Percentiles rank a stretch among this genome's conserved stretches.
Evolutionary conservation across 1,139 yeast species (phyloP).

Genomic region (Blastobotrys indianensis): DNA sequence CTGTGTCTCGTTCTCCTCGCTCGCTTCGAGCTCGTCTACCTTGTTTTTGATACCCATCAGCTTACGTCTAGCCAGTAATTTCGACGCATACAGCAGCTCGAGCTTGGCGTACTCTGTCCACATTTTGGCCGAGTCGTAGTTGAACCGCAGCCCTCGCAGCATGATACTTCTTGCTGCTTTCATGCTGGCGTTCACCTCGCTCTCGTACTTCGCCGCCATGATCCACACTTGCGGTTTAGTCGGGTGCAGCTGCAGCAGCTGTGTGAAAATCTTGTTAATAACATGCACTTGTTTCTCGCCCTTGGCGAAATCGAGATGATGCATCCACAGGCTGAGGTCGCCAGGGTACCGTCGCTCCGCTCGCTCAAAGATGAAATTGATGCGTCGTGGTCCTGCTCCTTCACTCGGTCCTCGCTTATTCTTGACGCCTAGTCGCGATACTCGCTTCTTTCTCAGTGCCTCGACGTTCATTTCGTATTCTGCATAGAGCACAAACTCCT

Average conservation of each 20-base stretch:
- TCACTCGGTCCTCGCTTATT: conserved; percentile 44
- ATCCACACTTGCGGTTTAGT: conserved; percentile 87
- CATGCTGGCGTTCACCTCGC: conserved; percentile 81
- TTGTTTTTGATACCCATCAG: conserved; percentile 72
- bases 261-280: conserved; percentile 75
- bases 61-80: conserved; percentile 75
- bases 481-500: conserved; percentile 73
- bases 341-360: conserved; percentile 77
- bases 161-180: conserved; percentile 82
- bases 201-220: conserved; percentile 90
- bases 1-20: conserved; percentile 25
- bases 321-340: conserved; percentile 71
- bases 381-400: conserved; percentile 81
- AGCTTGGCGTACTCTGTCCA: conserved; percentile 87
- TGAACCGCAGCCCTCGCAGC: conserved; percentile 81
- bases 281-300: conserved; percentile 68
- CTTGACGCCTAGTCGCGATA: conserved; percentile 47
- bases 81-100: conserved; percentile 80
- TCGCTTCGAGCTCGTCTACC: conserved; percentile 42
- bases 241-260: conserved; percentile 83
- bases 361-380: conserved; percentile 77
- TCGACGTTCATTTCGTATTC: conserved; percentile 81
- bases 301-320: conserved; percentile 69
- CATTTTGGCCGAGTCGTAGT: conserved; percentile 61
- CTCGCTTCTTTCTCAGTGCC: conserved; percentile 67